Base-by-base conservation (phyloP, 306 rosid genomes). In the Fragaria vesca region DNA sequence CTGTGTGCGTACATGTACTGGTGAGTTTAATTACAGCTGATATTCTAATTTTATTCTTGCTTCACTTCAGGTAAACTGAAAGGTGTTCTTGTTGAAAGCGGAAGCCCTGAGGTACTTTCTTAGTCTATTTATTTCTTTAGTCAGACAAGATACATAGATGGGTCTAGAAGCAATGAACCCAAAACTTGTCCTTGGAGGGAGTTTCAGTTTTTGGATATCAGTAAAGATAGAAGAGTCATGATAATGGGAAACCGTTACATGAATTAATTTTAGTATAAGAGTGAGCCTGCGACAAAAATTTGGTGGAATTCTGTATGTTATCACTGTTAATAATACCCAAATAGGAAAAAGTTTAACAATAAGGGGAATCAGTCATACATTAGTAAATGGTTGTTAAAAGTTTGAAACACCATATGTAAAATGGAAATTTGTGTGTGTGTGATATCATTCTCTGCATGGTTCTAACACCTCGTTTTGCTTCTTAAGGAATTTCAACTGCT, bases 1-100 rank as follows among this genome's bases (percentile, higher is more conserved):
- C 18, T 65, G 24, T 66, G 4, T 16, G 1, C 1, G 43, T 55
- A 54, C 54, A 6, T 46, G 8, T 48, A 8, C 58, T 50, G 66
- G 67, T 76, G 52, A 76, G 66, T 80, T 51, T 78, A 76, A 61
- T 76, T 66, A 34, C 77, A 12, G 75, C 58, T 71, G 71, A 52
- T 13, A n/a, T 63, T 5, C 3, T 74, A 78, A 74, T 58, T 72
- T 78, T 74, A 66, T 21, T 51, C 70, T 42, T 81, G 69, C 1
- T 74, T 69, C 58, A 5, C 47, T 63, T 24, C 93, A 91, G 98
- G 92, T 78, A 92, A 90, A 88, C 85, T 95, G 70, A 95, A 91
- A 82, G 97, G 98, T 80, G 93, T 95, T 86, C 89, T 95, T 58
- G 85, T 95, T 74, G 97, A 95, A 86, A 95, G 97, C 65, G 98